Percentiles rank a stretch among this genome's conserved stretches.
These are phyloP conservation scores for Cystoisospora suis DNA, from an alignment of 169 alveolate genomes.

Conservation along the genomic window DNA sequence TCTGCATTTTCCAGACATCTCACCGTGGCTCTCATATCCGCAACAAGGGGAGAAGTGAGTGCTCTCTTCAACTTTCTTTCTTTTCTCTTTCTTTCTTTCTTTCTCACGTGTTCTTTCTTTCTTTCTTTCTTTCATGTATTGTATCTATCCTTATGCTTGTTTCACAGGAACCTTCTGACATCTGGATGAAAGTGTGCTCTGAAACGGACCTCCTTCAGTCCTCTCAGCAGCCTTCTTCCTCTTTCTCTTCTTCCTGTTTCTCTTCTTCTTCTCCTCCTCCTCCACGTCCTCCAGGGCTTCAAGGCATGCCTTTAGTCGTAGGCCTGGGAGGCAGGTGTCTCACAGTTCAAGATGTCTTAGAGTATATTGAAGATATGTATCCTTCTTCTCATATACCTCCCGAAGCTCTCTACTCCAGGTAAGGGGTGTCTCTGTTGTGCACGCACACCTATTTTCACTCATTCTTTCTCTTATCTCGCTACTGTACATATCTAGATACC, in stretches of 20 bases:
- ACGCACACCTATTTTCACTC: no score
- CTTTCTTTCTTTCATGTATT: background rate
- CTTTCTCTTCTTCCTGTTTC: background rate
- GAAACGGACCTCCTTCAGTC: background rate
- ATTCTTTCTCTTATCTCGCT: no score
- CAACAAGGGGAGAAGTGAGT: background rate
- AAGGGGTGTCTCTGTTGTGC: background rate
- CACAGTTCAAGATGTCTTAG: background rate
- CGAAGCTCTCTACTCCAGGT: constrained; percentile 2
- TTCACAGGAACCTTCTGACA: background rate
- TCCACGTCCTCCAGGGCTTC: constrained; percentile 10
- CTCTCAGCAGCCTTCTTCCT: background rate
- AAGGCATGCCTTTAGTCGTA: background rate
- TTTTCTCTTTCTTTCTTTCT: background rate
- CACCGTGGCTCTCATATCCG: background rate
- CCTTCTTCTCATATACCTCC: background rate
- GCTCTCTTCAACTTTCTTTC: background rate
- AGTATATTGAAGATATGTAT: background rate
- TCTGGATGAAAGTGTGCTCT: background rate
- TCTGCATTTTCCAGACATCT: background rate
- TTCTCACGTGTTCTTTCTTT: background rate
- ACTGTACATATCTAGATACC: no score
- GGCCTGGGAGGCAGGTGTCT: constrained; percentile 13
- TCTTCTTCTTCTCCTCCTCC: background rate
- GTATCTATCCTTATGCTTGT: background rate